Evolutionary conservation across 768 basidiomycete species (phyloP), one percentile per base, ranked within the genome.

Genomic region (Mycena maculata): DNA sequence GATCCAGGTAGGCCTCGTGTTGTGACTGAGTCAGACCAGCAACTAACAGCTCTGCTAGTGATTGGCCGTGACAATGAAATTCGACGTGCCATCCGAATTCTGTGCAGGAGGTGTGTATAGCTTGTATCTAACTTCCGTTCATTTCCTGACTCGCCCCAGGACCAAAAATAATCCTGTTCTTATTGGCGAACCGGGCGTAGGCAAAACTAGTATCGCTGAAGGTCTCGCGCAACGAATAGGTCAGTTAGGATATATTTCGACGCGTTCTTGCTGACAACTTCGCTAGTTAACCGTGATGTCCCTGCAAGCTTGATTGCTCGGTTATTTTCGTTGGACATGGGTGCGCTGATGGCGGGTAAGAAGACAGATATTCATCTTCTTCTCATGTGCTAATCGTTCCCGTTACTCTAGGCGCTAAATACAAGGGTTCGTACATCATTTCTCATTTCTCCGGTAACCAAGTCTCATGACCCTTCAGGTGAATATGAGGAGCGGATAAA

Each of bases 151-250:
- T 49, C 22, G 36, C n/a, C 33, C 16, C 60, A 92, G 96, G 75
- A 98, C 95, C 3, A 98, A 98, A 79, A 96, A 96, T 75, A 98
- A 97, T 73, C 95, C 97, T n/a, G 94, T 98, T 42, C 88, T 98
- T 27, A 95, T 99, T 72, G 96, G 96, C 67, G 95, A 94, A 79
- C 93, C 93, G 50, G 93, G 97, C 77, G 95, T 97, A 25, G 97
- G 97, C 5, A 99, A 99, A 81, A 98, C 96, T 0, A 89, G 95
- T 25, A 93, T 98, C 58, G 95, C 91, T 8, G 97, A 99, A 83
- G 96, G 95, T 42, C 89, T 99, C 8, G 96, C 97, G 0, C 96
- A 97, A 76, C 90, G 97, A 49, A 97, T 99, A 33, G 49, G 49
- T 50, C 15, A 9, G n/a, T 31, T 7, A 13, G 18, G 5, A 1